Evolutionary conservation across 1,284 basidiomycete genomes (phyloP).

Genomic region (Papiliotrema flavescens): DNA sequence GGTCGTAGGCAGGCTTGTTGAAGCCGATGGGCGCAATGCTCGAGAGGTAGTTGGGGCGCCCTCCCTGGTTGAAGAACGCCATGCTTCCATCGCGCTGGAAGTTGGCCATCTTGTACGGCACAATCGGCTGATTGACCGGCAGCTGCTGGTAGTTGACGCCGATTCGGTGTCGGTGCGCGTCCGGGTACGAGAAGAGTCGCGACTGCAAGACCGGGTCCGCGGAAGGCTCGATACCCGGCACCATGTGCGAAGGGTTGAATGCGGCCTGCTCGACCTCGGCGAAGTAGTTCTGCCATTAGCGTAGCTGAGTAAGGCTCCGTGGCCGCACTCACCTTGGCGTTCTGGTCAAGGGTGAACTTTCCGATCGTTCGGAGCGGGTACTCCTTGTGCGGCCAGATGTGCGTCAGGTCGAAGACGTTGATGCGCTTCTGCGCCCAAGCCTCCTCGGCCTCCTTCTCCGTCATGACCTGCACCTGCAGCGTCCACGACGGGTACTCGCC

Average conservation of each 20-base stretch:
- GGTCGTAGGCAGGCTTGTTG: constrained; percentile 27
- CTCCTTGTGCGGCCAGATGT: constrained; percentile 78
- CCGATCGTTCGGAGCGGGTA: constrained; percentile 84
- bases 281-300: constrained; percentile 39
- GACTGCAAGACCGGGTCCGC: constrained; percentile 88
- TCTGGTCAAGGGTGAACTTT: constrained; percentile 81
- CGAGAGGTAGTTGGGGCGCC: constrained; percentile 80
- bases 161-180: constrained; percentile 76
- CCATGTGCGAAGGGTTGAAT: constrained; percentile 66
- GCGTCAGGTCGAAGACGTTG: constrained; percentile 75
- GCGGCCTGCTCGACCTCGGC: constrained; percentile 74
- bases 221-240: constrained; percentile 83
- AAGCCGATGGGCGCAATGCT: constrained; percentile 53
- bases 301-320: neutral
- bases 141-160: constrained; percentile 76
- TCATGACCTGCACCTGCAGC: constrained; percentile 70
- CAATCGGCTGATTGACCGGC: constrained; percentile 72
- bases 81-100: constrained; percentile 64
- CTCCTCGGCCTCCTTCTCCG: constrained; percentile 78
- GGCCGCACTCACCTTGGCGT: constrained; percentile 49
- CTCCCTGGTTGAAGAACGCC: constrained; percentile 71
- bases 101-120: constrained; percentile 63
- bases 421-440: constrained; percentile 57
- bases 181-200: constrained; percentile 90
- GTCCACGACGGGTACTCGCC: constrained; percentile 54